Evolutionary conservation across 192 early-diverging fungal species (phyloP).

Genomic region (Entophlyctis helioformis): DNA sequence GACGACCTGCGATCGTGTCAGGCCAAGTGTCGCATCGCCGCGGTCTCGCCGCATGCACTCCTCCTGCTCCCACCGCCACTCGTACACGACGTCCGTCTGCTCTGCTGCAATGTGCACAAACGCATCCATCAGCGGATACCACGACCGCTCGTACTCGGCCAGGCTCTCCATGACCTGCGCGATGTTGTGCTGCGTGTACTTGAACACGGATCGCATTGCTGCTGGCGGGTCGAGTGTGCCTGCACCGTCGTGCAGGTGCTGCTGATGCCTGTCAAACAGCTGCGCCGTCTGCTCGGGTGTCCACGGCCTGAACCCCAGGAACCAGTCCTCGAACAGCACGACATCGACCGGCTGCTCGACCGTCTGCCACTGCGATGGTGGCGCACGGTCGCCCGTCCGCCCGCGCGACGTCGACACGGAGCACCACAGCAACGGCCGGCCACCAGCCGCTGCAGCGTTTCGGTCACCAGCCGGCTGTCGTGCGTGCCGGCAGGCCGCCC

Average conservation of each 20-base stretch:
- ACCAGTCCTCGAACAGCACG: conserved; percentile 90
- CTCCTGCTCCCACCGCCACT: no score
- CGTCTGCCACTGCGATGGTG: conserved; percentile 44
- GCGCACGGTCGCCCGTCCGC: conserved; percentile 69
- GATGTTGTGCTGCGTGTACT: no score
- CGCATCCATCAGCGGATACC: no score
- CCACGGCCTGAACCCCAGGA: conserved; percentile 74
- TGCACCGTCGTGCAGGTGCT: no score
- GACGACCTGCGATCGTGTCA: no score
- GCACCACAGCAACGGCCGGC: conserved; percentile 40
- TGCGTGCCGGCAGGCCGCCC: conserved; percentile 72
- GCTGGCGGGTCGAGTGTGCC: no score
- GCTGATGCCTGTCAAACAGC: no score
- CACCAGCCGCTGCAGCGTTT: conserved; percentile 34
- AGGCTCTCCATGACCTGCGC: no score
- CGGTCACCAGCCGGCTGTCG: conserved; percentile 53
- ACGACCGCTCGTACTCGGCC: no score
- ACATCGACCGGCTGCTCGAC: conserved; percentile 53
- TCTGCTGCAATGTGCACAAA: no score
- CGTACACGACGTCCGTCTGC: no score
- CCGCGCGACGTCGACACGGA: conserved; percentile 69
- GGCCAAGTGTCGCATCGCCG: background rate
- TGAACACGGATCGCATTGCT: conserved; percentile 41
- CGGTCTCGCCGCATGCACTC: conserved; percentile 2
- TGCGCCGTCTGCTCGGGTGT: no score